phyloP scores from a whole-genome alignment of 352 stramenopile species.

The Halophytophthora batemanensis region DNA sequence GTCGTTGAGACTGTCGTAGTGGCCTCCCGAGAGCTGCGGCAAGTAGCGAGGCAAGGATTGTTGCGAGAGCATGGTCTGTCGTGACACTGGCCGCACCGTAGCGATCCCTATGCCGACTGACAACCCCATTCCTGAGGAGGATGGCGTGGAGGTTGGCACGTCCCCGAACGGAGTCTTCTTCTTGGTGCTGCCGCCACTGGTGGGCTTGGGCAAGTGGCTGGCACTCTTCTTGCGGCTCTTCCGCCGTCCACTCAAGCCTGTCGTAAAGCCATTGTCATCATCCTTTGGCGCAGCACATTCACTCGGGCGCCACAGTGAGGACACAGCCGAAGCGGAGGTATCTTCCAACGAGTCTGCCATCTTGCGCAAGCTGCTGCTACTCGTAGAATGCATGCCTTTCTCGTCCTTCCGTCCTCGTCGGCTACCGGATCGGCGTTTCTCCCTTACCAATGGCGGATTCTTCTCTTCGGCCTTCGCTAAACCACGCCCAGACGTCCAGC shows the following conservation, averaged over 20 bases:
- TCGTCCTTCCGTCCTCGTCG: constrained; percentile 38
- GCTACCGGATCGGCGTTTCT: constrained; percentile 42
- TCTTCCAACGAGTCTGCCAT: constrained; percentile 31
- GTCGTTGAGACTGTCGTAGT: constrained; percentile 20
- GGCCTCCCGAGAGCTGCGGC: constrained; percentile 33
- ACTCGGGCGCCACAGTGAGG: constrained; percentile 14
- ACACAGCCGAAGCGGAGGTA: constrained; percentile 7
- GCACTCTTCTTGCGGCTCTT: constrained; percentile 37
- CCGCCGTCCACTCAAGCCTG: constrained; percentile 23
- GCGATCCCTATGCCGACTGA: constrained; percentile 22
- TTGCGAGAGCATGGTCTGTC: constrained; percentile 34
- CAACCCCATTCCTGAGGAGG: constrained; percentile 17
- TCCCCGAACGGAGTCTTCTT: constrained; percentile 28
- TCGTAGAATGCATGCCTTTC: constrained; percentile 26
- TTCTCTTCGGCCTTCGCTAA: constrained; percentile 50
- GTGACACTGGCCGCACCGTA: constrained; percentile 42
- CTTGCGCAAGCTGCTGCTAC: constrained; percentile 36
- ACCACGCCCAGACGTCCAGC: constrained; percentile 33
- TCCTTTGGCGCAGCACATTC: constrained; percentile 37
- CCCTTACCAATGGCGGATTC: constrained; percentile 19
- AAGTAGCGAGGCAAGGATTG: constrained; percentile 40
- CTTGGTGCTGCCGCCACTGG: constrained; percentile 26
- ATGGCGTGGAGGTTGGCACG: constrained; percentile 1
- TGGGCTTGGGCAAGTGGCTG: constrained; percentile 39
- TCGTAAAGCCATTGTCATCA: constrained; percentile 27